These are phyloP conservation scores for Spergularia marina DNA, from an alignment of 148 eudicot genomes.

Conservation along the genomic window DNA sequence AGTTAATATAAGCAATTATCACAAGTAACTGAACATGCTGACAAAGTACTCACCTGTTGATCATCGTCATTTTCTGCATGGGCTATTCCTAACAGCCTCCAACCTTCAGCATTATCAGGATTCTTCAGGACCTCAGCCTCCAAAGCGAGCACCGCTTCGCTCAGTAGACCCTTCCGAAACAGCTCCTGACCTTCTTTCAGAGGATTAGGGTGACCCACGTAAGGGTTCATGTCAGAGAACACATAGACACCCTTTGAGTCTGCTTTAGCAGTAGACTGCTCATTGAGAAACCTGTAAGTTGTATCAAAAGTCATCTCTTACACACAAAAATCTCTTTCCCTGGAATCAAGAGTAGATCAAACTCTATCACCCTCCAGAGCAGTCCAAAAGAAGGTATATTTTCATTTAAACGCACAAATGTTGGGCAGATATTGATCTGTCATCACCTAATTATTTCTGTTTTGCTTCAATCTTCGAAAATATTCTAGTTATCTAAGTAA, in stretches of 20 bases:
- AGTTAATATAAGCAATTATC: background rate
- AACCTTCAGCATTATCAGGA: conserved; percentile 93
- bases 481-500: background rate
- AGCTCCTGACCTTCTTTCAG: conserved; percentile 92
- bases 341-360: background rate
- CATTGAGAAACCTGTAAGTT: conserved; percentile 58
- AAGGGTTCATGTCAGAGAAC: conserved; percentile 93
- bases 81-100: conserved; percentile 95
- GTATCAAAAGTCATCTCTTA: background rate
- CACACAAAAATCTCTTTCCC: background rate
- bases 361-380: background rate
- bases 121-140: conserved; percentile 96
- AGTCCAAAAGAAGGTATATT: background rate
- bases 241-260: conserved; percentile 77
- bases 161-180: conserved; percentile 87
- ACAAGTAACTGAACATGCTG: conserved; percentile 1
- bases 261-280: conserved; percentile 60
- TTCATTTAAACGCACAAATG: background rate
- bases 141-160: conserved; percentile 99
- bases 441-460: background rate
- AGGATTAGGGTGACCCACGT: conserved; percentile 94
- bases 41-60: conserved; percentile 65
- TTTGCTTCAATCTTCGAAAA: background rate
- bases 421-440: background rate
- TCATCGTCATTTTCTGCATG: conserved; percentile 99